Conservation (phyloP, 192 early-diverging fungal species). For the Coemansia sp. region DNA sequence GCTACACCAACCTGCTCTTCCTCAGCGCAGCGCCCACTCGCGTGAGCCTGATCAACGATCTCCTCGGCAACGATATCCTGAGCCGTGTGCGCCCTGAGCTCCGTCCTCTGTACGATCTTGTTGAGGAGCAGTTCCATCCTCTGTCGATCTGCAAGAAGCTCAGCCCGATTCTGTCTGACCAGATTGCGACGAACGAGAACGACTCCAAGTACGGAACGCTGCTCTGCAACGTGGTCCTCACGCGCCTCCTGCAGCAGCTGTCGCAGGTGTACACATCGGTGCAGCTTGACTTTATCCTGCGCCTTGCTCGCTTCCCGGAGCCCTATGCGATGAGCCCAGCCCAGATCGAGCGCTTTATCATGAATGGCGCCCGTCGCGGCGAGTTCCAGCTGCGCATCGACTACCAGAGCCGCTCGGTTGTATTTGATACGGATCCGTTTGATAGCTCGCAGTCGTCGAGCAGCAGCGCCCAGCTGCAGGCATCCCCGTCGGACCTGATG, state of each 20-base stretch:
- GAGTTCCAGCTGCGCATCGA: conserved; percentile 95
- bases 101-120: conserved; percentile 88
- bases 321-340: conserved; percentile 83
- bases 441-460: conserved; percentile 73
- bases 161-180: conserved; percentile 75
- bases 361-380: conserved; percentile 95
- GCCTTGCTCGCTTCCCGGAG: conserved; percentile 84
- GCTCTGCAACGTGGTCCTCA: conserved; percentile 93
- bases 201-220: conserved; percentile 88
- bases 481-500: conserved; percentile 87
- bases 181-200: conserved; percentile 68
- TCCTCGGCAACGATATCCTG: conserved; percentile 83
- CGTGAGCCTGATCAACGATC: conserved; percentile 86
- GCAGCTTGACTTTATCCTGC: conserved; percentile 90
- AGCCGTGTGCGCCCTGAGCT: conserved; percentile 84
- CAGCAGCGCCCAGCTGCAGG: conserved; percentile 80
- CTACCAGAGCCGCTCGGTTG: conserved; percentile 84
- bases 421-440: conserved; percentile 93
- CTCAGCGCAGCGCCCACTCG: conserved; percentile 82
- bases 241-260: conserved; percentile 96
- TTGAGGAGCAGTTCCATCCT: conserved; percentile 99
- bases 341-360: conserved; percentile 96
- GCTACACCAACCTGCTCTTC: conserved; percentile 86
- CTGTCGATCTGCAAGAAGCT: conserved; percentile 98
- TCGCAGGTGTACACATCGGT: conserved; percentile 98